These are phyloP conservation scores for Stemphylium lycopersici DNA, from an alignment of 2,329 filamentous ascomycete genomes.

Conservation along the genomic window DNA sequence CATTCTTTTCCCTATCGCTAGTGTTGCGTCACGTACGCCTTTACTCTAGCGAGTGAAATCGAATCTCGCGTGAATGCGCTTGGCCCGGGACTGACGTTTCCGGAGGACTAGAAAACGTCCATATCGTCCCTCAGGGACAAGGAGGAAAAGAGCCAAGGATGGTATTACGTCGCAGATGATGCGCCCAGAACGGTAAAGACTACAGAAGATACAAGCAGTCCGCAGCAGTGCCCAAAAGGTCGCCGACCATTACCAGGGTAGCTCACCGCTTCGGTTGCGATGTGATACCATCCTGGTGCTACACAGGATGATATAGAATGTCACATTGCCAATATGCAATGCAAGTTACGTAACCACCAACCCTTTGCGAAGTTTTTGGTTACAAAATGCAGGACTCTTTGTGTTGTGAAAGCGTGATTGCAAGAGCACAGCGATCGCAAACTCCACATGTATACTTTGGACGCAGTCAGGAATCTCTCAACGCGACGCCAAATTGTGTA, in stretches of 20 bases:
- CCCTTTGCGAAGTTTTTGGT: neutral
- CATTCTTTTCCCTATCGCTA: neutral
- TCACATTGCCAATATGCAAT: slow-evolving; percentile 14
- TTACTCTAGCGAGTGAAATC: neutral
- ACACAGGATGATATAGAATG: slow-evolving; percentile 13
- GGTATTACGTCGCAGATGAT: neutral
- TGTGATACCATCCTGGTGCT: slow-evolving; percentile 5
- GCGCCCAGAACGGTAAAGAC: neutral
- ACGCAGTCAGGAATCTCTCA: neutral
- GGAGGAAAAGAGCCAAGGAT: neutral
- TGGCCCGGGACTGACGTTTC: neutral
- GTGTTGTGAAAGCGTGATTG: too few relatives aligned
- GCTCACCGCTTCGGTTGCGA: slow-evolving; percentile 15
- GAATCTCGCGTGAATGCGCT: neutral
- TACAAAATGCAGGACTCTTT: neutral
- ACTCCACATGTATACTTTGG: neutral
- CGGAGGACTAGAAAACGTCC: neutral
- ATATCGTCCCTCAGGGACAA: neutral
- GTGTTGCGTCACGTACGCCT: slow-evolving; percentile 1
- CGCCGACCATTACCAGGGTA: slow-evolving; percentile 23
- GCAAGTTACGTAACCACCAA: slow-evolving; percentile 15
- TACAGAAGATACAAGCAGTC: neutral
- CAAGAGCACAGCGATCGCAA: neutral
- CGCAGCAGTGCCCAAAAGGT: slow-evolving; percentile 4
- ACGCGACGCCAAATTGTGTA: neutral